phyloP scores from a whole-genome alignment of 179 eudicot species.

The Dionaea muscipula region DNA sequence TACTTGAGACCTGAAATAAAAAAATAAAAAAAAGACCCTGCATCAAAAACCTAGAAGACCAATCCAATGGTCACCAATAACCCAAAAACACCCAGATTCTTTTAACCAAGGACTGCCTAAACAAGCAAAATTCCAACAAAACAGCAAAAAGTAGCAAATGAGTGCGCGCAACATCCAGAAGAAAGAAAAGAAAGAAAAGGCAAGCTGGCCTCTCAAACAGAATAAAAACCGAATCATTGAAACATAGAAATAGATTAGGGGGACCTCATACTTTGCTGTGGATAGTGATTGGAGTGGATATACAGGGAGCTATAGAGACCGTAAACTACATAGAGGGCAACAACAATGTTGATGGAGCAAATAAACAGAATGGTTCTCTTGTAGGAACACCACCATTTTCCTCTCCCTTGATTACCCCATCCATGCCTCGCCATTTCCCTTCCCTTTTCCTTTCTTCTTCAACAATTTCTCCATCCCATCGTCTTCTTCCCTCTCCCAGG shows the following conservation, averaged over 20 bases:
- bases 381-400: slow-evolving; percentile 56
- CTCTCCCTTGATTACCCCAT: slow-evolving; percentile 23
- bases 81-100: neutral
- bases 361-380: slow-evolving; percentile 53
- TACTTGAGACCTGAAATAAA: slow-evolving; percentile 45
- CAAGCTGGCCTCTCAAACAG: neutral
- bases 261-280: slow-evolving; percentile 26
- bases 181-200: neutral
- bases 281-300: slow-evolving; percentile 30
- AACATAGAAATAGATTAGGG: neutral
- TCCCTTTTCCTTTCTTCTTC: slow-evolving; percentile 10
- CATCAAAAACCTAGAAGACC: neutral
- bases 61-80: neutral
- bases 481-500: neutral
- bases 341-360: slow-evolving; percentile 63
- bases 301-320: slow-evolving; percentile 56
- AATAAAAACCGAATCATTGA: neutral
- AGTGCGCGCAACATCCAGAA: slow-evolving; percentile 2
- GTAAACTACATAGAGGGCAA: slow-evolving; percentile 63
- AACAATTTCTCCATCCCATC: slow-evolving; percentile 28
- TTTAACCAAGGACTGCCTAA: neutral
- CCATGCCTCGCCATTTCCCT: slow-evolving; percentile 42
- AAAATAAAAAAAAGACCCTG: slow-evolving; percentile 11
- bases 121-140: neutral
- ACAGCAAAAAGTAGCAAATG: neutral